Evolutionary conservation across 2,329 filamentous ascomycete genomes (phyloP), one percentile per base, ranked within the genome.

Genomic region (Aspergillus viridinutans): DNA sequence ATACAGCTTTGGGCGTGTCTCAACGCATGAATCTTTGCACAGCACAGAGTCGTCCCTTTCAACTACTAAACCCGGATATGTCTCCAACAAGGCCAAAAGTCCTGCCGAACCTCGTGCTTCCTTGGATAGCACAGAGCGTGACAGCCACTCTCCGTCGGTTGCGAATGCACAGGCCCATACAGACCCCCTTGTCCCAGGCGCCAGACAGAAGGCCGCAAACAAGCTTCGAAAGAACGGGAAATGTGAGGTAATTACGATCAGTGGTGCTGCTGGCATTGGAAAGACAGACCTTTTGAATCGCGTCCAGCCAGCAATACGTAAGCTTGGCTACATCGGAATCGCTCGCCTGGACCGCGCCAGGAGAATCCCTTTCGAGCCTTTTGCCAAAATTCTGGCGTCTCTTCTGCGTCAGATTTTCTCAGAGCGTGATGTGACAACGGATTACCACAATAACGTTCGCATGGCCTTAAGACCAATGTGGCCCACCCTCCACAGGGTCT

Each of bases 391-490:
- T n/a, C 78, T 87, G 73, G 82, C 81, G 6, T 84, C 82, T 40
- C 72, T 87, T 20, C 82, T 87, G 56, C 79, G 84, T 26, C 85
- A 87, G 60, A 85, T 87, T 6, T 87, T 87, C 64, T 85, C 83
- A 1, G 85, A 87, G 65, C 80, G 81, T 38, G 83, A 87, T 68
- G 81, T 87, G 17, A 79, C 75, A 9, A 85, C 83, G 1, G 79
- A 83, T 0, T 87, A 86, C 58, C 85, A 87, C 63, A 79, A 84
- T 57, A 81, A 78, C 59, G 73, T 87, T 12, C 76, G 85, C 21
- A 74, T 74, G 14, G 81, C 81, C 48, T 74, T 87, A 4, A 78
- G 78, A 49, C 82, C 83, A 9, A 79, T 85, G 58, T 87, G 85
- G 85, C 69, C 75, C 28, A 75, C 81, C 5, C 72, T 87, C 28